phyloP scores from a whole-genome alignment of 805 yeast genomes.

The Metschnikowia hibisci region DNA sequence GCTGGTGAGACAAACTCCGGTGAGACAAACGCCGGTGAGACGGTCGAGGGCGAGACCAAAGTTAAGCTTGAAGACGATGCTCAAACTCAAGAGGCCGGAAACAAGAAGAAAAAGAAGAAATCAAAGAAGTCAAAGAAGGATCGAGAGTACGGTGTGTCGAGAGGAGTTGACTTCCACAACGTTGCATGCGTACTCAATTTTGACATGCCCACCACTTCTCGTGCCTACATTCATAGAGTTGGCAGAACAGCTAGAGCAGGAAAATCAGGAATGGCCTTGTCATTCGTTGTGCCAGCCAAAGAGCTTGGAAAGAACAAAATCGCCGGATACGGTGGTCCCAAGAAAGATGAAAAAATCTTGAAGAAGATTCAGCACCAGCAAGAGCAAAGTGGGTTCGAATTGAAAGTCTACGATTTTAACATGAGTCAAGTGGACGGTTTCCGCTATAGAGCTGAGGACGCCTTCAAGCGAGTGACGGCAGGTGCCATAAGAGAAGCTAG shows the following conservation, averaged over 20 bases:
- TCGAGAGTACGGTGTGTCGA: conserved; percentile 86
- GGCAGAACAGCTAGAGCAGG: conserved; percentile 99
- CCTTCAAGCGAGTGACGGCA: conserved; percentile 89
- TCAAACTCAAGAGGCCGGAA: neutral
- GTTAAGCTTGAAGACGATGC: no score
- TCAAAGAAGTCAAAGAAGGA: conserved; percentile 43
- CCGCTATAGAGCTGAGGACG: conserved; percentile 95
- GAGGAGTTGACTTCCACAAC: conserved; percentile 95
- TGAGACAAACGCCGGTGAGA: no score
- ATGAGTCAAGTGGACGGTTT: conserved; percentile 90
- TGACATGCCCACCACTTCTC: conserved; percentile 86
- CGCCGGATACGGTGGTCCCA: conserved; percentile 66
- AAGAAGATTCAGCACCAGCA: conserved; percentile 75
- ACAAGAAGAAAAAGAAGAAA: conserved; percentile 9
- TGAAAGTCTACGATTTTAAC: conserved; percentile 88
- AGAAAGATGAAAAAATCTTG: conserved; percentile 82
- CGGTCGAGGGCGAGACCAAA: no score
- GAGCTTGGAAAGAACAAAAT: conserved; percentile 87
- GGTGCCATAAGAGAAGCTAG: conserved; percentile 91
- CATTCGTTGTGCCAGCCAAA: conserved; percentile 80
- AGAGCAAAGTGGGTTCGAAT: conserved; percentile 62
- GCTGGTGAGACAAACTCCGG: no score
- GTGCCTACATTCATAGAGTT: conserved; percentile 85
- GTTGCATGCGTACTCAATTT: conserved; percentile 96
- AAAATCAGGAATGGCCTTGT: conserved; percentile 88